These are phyloP conservation scores for Kandelia obovata DNA, from an alignment of 345 rosid species.

Conservation along the genomic window DNA sequence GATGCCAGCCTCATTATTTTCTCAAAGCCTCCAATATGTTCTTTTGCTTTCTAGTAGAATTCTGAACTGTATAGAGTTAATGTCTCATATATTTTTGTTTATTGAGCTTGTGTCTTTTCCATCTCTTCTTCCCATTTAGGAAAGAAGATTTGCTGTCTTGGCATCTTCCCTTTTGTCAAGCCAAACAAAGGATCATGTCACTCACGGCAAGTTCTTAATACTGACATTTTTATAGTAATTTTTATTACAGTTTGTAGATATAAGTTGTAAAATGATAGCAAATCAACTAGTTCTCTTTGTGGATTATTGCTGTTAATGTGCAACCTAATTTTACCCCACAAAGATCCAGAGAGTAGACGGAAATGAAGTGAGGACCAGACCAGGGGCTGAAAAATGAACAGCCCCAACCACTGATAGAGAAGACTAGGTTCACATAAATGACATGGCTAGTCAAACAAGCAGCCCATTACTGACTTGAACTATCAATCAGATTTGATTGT, in stretches of 20 bases:
- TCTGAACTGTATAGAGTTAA: neutral
- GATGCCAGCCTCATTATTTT: neutral
- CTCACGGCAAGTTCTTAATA: constrained; percentile 43
- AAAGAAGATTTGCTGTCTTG: constrained; percentile 69
- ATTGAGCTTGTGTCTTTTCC: neutral
- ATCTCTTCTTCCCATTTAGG: constrained; percentile 27
- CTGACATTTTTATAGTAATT: neutral
- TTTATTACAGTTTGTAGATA: neutral
- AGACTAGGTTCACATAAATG: neutral
- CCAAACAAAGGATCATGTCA: constrained; percentile 76
- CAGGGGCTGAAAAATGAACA: neutral
- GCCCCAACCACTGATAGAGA: neutral
- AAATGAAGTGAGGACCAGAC: neutral
- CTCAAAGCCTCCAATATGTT: neutral
- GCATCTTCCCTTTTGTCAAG: constrained; percentile 63
- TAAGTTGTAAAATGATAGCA: neutral
- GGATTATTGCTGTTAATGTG: neutral
- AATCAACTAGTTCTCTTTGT: neutral
- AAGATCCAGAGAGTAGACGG: neutral
- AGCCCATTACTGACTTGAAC: too few relatives aligned
- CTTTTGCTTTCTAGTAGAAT: neutral
- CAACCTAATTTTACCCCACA: neutral
- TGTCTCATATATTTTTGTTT: neutral
- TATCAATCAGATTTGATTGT: too few relatives aligned
- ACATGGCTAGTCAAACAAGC: too few relatives aligned